Conservation (phyloP, 73 alveolate genomes). For the Tetrahymena borealis region DNA sequence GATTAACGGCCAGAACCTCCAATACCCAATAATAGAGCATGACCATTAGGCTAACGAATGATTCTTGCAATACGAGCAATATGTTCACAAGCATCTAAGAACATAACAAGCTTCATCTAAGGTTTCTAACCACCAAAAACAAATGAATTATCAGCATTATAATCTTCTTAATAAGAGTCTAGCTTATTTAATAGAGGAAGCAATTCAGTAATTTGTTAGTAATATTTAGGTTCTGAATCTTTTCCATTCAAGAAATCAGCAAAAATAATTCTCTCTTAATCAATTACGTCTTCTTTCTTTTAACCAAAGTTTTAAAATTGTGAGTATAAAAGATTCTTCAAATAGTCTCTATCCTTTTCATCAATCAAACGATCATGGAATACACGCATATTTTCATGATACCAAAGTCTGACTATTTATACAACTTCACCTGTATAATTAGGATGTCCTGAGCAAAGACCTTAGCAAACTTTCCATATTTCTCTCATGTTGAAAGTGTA, state of each 20-base stretch:
- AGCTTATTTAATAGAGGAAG: slow-evolving; percentile 15
- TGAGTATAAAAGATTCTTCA: slow-evolving; percentile 53
- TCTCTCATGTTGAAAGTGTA: slow-evolving; percentile 99
- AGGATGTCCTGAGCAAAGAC: slow-evolving; percentile 42
- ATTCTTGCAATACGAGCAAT: slow-evolving; percentile 97
- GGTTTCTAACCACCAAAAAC: slow-evolving; percentile 45
- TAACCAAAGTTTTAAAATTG: slow-evolving; percentile 58
- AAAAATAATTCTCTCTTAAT: slow-evolving; percentile 93
- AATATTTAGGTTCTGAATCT: slow-evolving; percentile 24
- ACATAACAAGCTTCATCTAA: slow-evolving; percentile 97
- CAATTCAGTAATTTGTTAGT: slow-evolving; percentile 21
- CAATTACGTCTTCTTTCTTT: slow-evolving; percentile 35
- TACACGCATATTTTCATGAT: slow-evolving; percentile 96
- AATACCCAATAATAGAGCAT: slow-evolving; percentile 97
- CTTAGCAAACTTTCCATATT: slow-evolving; percentile 79
- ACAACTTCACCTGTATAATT: slow-evolving; percentile 38
- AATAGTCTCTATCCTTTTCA: slow-evolving; percentile 78
- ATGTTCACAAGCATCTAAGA: slow-evolving; percentile 99
- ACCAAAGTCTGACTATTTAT: slow-evolving; percentile 94
- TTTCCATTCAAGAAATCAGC: slow-evolving; percentile 77
- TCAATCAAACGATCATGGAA: slow-evolving; percentile 90
- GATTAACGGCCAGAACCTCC: slow-evolving; percentile 99
- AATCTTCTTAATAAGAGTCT: slow-evolving; percentile 40
- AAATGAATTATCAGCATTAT: slow-evolving; percentile 38
- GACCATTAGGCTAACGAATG: slow-evolving; percentile 96